Evolutionary conservation across 2,329 filamentous ascomycete genomes (phyloP).

Genomic region (Aspergillus sp.): DNA sequence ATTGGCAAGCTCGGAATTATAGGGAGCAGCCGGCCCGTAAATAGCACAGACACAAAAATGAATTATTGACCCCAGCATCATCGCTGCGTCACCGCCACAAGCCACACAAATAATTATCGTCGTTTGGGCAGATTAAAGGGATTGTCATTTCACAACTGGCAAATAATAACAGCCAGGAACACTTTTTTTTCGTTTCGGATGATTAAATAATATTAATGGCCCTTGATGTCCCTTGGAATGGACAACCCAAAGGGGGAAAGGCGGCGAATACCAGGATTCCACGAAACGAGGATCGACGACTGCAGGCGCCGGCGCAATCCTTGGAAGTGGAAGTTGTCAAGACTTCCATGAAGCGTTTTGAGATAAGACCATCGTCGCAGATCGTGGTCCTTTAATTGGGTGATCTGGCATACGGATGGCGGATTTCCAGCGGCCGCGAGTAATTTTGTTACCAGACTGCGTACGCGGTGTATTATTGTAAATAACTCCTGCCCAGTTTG

Average conservation of each 20-base stretch:
- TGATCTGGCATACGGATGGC: background rate
- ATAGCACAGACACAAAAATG: background rate
- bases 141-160: too few species aligned
- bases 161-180: background rate
- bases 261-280: background rate
- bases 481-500: background rate
- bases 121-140: too few species aligned
- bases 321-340: background rate
- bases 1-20: background rate
- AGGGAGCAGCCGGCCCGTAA: background rate
- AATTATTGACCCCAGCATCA: background rate
- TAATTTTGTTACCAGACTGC: background rate
- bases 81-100: background rate
- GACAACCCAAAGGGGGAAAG: background rate
- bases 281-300: background rate
- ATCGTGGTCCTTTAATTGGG: constrained; percentile 18
- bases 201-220: background rate
- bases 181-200: background rate
- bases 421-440: background rate
- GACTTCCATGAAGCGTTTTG: constrained; percentile 9
- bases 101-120: background rate
- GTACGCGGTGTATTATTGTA: background rate
- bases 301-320: constrained; percentile 11
- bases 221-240: background rate
- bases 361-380: constrained; percentile 21